Percentiles rank a stretch among this genome's conserved stretches.
phyloP scores from a whole-genome alignment of 2,329 filamentous ascomycete species.

The Fusarium euwallaceae region DNA sequence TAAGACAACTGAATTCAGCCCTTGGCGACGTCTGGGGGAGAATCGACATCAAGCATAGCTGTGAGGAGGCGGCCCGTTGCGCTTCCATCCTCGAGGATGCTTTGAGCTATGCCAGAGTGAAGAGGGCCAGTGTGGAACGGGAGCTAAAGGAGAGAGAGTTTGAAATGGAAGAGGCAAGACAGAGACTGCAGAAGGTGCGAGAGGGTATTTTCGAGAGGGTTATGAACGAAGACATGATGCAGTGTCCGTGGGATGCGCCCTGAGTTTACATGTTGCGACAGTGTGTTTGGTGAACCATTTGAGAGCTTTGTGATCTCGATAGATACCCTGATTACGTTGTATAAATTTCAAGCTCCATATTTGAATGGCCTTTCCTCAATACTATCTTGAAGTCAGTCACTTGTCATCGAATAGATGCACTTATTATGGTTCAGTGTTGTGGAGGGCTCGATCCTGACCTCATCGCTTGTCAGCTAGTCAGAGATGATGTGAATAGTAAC shows the following conservation, averaged over 20 bases:
- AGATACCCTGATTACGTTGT: not conserved
- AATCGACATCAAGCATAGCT: conserved; percentile 62
- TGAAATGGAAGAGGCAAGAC: conserved; percentile 51
- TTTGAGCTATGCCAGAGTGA: conserved; percentile 49
- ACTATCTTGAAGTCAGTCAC: not conserved
- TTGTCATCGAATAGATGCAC: not conserved
- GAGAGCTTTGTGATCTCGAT: not conserved
- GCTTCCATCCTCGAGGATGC: conserved; percentile 50
- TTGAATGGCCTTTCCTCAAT: too few relatives aligned
- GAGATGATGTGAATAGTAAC: too few relatives aligned
- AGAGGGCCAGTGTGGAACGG: conserved; percentile 45
- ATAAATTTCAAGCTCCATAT: not conserved
- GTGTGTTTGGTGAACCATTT: not conserved
- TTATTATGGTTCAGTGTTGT: too few relatives aligned
- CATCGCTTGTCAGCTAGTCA: too few relatives aligned
- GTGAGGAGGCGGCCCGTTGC: conserved; percentile 53
- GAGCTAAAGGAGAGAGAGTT: conserved; percentile 50
- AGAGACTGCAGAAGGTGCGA: conserved; percentile 59
- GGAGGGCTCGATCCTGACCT: too few relatives aligned
- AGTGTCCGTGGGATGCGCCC: conserved; percentile 6
- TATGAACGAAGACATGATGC: conserved; percentile 19
- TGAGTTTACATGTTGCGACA: too few relatives aligned
- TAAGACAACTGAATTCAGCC: conserved; percentile 46
- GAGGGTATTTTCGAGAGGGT: conserved; percentile 52
- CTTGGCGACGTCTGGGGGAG: conserved; percentile 66